Base-by-base conservation (phyloP, 192 early-diverging fungal species). In the Coemansia sp. region DNA sequence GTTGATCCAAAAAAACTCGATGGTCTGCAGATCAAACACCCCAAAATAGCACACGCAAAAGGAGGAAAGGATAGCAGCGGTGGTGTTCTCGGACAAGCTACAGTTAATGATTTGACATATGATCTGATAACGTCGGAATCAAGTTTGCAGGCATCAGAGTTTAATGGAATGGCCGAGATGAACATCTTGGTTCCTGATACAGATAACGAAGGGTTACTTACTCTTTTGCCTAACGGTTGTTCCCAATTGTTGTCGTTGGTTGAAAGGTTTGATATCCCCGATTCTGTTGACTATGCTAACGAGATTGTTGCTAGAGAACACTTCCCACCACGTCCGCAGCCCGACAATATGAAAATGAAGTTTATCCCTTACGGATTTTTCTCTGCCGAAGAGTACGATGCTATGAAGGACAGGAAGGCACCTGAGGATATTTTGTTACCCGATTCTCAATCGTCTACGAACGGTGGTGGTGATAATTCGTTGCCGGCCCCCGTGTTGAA, bases 281-380 rank as follows among this genome's bases (percentile, higher is more conserved):
- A 74, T 18, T 56, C 74, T 6, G 41, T 18, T 0, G 60, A 62
- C 2, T 57, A 66, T 54, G 80, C 80, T 1, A 40, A 69, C 11
- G 32, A 54, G 42, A 77, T 82, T 45, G 18, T 62, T 6, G 36
- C 52, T 4, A 46, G 72, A 22, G 69, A 66, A 13, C 67, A 51
- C 16, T 32, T 32, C 4, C 65, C 71, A 11, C 39, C 41, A 0
- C 63, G 80, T 7, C 61, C 60, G 12, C 80, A 82, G 72, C 80
- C 75, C 8, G 80, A 73, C 21, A 71, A 77, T 41, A 82, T 82
- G 80, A 69, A 77, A 55, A 32, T 82, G 63, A 62, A 47, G 47
- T 82, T 82, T 65, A 66, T 82, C 39, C 79, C 80, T 15, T 82
- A 69, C 36, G 80, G 80, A 15, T 82, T 77, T 57, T 82, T 72